These are phyloP conservation scores for Dactylis glomerata DNA, from an alignment of 176 grass and related monocot species.

Conservation along the genomic window DNA sequence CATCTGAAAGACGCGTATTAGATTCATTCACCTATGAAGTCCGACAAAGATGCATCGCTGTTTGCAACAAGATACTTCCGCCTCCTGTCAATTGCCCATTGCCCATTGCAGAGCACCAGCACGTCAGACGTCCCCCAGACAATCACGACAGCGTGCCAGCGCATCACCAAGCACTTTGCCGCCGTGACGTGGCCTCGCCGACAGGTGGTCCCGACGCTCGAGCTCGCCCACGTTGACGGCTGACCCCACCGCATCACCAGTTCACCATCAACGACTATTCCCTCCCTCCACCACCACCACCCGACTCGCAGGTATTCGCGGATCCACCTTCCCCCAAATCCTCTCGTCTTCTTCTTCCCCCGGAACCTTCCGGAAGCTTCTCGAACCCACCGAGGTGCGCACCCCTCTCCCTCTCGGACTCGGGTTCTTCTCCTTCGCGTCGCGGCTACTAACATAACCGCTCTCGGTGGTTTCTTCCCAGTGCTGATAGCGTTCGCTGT, in stretches of 20 bases:
- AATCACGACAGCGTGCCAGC: neutral
- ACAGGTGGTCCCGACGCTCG: neutral
- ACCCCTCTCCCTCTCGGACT: neutral
- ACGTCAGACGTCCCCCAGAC: neutral
- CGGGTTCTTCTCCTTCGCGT: neutral
- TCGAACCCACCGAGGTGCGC: neutral
- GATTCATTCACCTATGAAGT: neutral
- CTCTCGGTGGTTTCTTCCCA: neutral
- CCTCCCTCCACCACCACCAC: neutral
- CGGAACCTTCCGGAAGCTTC: constrained; percentile 15
- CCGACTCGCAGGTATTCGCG: neutral
- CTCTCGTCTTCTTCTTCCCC: neutral
- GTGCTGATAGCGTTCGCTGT: neutral
- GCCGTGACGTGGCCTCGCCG: neutral
- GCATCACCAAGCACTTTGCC: neutral
- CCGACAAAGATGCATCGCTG: neutral
- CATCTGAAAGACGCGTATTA: neutral
- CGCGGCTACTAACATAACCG: neutral
- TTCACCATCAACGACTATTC: neutral
- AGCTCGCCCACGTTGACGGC: neutral
- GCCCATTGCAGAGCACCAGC: neutral
- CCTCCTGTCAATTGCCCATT: neutral
- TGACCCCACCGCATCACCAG: neutral
- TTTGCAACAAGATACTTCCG: neutral
- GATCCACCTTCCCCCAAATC: constrained; percentile 9